Base-by-base conservation (phyloP, 148 eudicot genomes). In the Vaccinium myrtillus region DNA sequence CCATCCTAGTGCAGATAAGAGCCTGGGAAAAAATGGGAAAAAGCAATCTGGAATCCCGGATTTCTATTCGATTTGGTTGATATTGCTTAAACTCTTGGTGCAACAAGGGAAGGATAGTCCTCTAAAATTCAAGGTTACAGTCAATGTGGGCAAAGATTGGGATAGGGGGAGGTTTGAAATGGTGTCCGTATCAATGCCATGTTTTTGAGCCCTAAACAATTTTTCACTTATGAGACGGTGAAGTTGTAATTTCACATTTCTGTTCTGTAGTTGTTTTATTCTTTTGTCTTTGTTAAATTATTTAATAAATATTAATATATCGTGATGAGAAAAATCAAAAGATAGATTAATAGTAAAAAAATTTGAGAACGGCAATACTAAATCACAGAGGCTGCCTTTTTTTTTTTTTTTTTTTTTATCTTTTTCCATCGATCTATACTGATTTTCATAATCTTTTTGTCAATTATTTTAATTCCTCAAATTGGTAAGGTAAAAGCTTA, bases 81-180 rank as follows among this genome's bases (percentile, higher is more conserved):
- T 90, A 82, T 78, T 95, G 88, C 80, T 95, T 61, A 91, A 87
- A 84, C 46, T 86, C 77, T 84, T 95, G 84, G 63, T 93, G 87
- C 89, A 84, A 56, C 92, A 88, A 81, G 93, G 91, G 78, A 83
- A 87, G 80, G 91, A 94, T 83, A 89, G 94, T 89, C 93, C 93
- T 76, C 86, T 93, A 69, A 91, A 88, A 81, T 93, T 95, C 79
- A 85, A 89, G 87, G 93, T 88, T 30, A 74, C 23, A 19, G 91
- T 95, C 50, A 86, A 89, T 59, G 86, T 92, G 79, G 84, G 78
- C 80, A 84, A 85, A 87, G 90, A 90, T 71, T 43, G 85, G 80
- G 98, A 93, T 86, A 86, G 85, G 79, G 98, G 98, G 82, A 91
- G 93, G 90, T 92, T 87, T 82, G 94, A 94, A 80, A 90, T 94